Evolutionary conservation across 495 filamentous ascomycete species (phyloP).

Genomic region (Podospora australis): DNA sequence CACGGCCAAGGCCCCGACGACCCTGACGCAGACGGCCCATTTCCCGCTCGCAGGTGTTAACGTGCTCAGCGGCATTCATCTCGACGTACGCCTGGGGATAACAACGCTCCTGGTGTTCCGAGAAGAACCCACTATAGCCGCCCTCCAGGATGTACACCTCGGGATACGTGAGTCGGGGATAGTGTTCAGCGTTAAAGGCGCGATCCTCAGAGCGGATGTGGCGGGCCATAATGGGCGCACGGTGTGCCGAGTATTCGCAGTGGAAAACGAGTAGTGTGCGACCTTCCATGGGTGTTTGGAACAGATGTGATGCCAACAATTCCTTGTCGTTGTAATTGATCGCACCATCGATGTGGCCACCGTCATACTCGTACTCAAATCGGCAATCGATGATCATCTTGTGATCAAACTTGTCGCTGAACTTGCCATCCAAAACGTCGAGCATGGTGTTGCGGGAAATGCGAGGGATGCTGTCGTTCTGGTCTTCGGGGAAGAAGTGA

Average conservation of each 20-base stretch:
- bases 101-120: slow-evolving; percentile 68
- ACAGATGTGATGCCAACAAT: slow-evolving; percentile 67
- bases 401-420: slow-evolving; percentile 62
- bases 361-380: slow-evolving; percentile 98
- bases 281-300: slow-evolving; percentile 54
- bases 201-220: slow-evolving; percentile 85
- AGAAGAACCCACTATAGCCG: slow-evolving; percentile 90
- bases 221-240: slow-evolving; percentile 93
- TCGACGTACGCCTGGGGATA: slow-evolving; percentile 92
- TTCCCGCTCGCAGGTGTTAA: slow-evolving; percentile 84
- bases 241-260: slow-evolving; percentile 96
- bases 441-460: slow-evolving; percentile 75
- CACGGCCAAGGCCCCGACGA: slow-evolving; percentile 74
- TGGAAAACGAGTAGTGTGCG: slow-evolving; percentile 85
- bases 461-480: slow-evolving; percentile 77
- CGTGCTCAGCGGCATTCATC: slow-evolving; percentile 87
- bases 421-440: slow-evolving; percentile 81
- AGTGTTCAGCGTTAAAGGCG: slow-evolving; percentile 68
- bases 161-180: slow-evolving; percentile 84
- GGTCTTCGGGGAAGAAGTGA: slow-evolving; percentile 74
- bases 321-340: slow-evolving; percentile 97
- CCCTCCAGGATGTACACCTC: slow-evolving; percentile 97
- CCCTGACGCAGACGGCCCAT: slow-evolving; percentile 76
- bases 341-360: slow-evolving; percentile 88
- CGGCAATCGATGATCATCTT: slow-evolving; percentile 89